A percentile compares a stretch with the other conserved stretches of the same genome.
phyloP scores from a whole-genome alignment of 2,329 filamentous ascomycete species.

The Pseudonectria buxi region DNA sequence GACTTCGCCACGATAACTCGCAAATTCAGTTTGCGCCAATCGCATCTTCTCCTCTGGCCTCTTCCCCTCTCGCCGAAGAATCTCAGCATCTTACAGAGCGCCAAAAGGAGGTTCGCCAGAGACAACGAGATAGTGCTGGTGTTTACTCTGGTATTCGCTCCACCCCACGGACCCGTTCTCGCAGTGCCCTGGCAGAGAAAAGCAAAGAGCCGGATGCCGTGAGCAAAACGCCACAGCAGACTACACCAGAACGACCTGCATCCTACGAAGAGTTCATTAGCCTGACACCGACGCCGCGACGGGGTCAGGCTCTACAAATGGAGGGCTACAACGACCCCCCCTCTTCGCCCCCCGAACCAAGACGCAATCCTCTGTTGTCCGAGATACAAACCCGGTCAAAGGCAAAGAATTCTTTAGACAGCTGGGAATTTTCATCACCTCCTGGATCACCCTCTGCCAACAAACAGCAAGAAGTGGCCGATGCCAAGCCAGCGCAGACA shows the following conservation, averaged over 20 bases:
- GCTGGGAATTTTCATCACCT: constrained; percentile 54
- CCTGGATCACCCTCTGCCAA: constrained; percentile 41
- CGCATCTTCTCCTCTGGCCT: constrained; percentile 36
- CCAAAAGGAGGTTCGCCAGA: constrained; percentile 69
- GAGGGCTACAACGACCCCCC: constrained; percentile 47
- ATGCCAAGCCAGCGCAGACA: constrained; percentile 10
- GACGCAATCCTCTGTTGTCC: constrained; percentile 44
- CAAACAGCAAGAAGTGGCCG: constrained; percentile 17
- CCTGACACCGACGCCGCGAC: constrained; percentile 55
- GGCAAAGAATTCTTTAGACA: constrained; percentile 24
- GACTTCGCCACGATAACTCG: constrained; percentile 70
- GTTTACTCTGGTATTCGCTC: constrained; percentile 64
- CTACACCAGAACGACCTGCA: constrained; percentile 38
- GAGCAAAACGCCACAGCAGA: constrained; percentile 25
- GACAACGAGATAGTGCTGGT: constrained; percentile 59
- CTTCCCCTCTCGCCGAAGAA: constrained; percentile 45
- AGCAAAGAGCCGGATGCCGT: constrained; percentile 6
- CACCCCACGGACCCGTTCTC: constrained; percentile 29
- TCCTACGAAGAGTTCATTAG: constrained; percentile 47
- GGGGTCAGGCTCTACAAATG: constrained; percentile 44
- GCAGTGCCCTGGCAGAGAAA: constrained; percentile 11
- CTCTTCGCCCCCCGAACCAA: constrained; percentile 52
- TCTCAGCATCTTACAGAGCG: constrained; percentile 73
- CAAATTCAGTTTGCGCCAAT: constrained; percentile 72
- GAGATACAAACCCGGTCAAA: constrained; percentile 46